Evolutionary conservation across 371 early-diverging fungal genomes (phyloP), one percentile per base, ranked within the genome.

Genomic region (Mortierella sp.): DNA sequence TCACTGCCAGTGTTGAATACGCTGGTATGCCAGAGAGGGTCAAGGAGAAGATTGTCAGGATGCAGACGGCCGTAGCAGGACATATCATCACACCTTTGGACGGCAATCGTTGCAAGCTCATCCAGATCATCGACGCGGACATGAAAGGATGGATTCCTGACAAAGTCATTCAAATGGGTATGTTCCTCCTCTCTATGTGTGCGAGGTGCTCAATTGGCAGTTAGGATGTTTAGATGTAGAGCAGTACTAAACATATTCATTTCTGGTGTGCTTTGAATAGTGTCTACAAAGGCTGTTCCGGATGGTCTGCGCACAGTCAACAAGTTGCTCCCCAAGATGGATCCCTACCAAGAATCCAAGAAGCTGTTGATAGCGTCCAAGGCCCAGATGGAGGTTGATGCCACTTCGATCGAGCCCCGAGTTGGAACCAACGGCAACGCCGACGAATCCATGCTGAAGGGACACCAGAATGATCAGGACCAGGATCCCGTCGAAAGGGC

Each of bases 101-200:
- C 74, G 85, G 65, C 31, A 63, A 68, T 45, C 76, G 85, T 64
- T 85, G 86, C 67, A 80, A 76, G 44, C 80, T 90, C 19, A 74
- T 85, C 6, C 90, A 90, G 77, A 73, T 91, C 11, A 79, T 88
- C n/a, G 91, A 91, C 69, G 91, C 91, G 13, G 89, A 91, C 61
- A 73, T 88, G 47, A 87, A 87, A 71, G 91, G 91, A 14, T 91
- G 91, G 91, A 86, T 91, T 37, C 91, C 91, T 0, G 85, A 84
- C 34, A 85, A 85, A 22, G 88, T 90, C 10, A 82, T 90, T 66
- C 86, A 86, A 72, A 84, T 90, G 67, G 79, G 79, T 78, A 78
- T 1, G 66, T 29, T 50, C 39, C n/a, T 34, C 22, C 34, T 53
- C 14, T 22, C 14, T n/a, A 26, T 65, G 6, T 55, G 4, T 26